These are phyloP conservation scores for Teratosphaeria zuluensis DNA, from an alignment of 2,329 filamentous ascomycete genomes.

Conservation along the genomic window DNA sequence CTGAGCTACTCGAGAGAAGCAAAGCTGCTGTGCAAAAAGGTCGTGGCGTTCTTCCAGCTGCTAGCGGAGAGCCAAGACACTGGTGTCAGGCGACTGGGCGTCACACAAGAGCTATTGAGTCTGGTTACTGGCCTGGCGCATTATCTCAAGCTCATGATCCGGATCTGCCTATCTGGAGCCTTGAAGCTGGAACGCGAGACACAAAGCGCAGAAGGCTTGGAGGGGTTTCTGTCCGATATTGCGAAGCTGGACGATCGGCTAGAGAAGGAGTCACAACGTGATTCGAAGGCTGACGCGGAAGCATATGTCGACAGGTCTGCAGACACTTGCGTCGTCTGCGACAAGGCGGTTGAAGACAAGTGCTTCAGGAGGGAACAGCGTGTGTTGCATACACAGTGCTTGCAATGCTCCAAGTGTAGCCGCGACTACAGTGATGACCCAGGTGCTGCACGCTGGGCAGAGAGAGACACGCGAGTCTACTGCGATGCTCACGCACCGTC, in stretches of 20 bases:
- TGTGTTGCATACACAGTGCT: constrained; percentile 76
- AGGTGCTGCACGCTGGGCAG: constrained; percentile 61
- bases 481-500: constrained; percentile 46
- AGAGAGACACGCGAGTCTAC: constrained; percentile 57
- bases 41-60: constrained; percentile 93
- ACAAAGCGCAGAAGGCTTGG: constrained; percentile 61
- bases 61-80: constrained; percentile 91
- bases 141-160: constrained; percentile 93
- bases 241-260: constrained; percentile 71
- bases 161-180: constrained; percentile 90
- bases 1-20: constrained; percentile 88
- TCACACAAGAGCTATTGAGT: constrained; percentile 96
- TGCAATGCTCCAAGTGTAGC: constrained; percentile 60
- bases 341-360: constrained; percentile 87
- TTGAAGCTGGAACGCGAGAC: constrained; percentile 84
- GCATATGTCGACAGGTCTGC: constrained; percentile 36
- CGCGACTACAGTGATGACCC: constrained; percentile 61
- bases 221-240: constrained; percentile 74
- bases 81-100: constrained; percentile 79
- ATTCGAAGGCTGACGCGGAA: constrained; percentile 33
- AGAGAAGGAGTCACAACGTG: constrained; percentile 52
- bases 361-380: constrained; percentile 66
- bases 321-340: constrained; percentile 75
- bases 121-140: constrained; percentile 92
- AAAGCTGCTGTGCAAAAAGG: constrained; percentile 99